Evolutionary conservation across 169 alveolate species (phyloP).

Genomic region (Sarcocystis neurona): DNA sequence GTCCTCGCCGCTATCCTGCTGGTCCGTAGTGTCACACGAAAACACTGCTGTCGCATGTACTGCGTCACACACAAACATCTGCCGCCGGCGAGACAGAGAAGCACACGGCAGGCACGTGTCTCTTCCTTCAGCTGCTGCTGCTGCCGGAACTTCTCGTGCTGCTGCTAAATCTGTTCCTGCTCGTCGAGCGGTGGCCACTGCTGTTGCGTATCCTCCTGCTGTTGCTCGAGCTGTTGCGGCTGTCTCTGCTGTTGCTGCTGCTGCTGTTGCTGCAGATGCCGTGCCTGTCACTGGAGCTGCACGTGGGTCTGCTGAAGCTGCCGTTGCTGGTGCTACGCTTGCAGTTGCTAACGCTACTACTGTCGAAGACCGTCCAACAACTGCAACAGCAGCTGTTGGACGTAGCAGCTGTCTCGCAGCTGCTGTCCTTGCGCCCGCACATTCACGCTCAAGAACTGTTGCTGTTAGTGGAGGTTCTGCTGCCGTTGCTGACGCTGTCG

Average conservation of each 20-base stretch:
- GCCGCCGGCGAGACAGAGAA: too few relatives aligned
- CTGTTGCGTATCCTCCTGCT: slow-evolving; percentile 5
- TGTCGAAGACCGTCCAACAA: background rate
- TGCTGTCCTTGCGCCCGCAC: slow-evolving; percentile 30
- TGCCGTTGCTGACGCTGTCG: background rate
- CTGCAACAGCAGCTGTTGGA: background rate
- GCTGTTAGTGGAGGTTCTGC: background rate
- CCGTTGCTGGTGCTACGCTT: slow-evolving; percentile 17
- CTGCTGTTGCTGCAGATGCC: background rate
- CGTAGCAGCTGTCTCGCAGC: background rate
- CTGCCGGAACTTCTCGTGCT: background rate
- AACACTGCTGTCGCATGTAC: too few relatives aligned
- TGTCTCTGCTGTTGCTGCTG: slow-evolving; percentile 33
- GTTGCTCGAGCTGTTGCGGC: slow-evolving; percentile 33
- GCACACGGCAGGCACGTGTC: too few relatives aligned
- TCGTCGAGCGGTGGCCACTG: slow-evolving; percentile 6
- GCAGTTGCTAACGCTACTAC: background rate
- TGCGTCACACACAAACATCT: too few relatives aligned
- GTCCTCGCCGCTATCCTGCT: too few relatives aligned
- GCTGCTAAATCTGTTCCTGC: slow-evolving; percentile 11
- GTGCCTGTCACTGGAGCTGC: background rate
- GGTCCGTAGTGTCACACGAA: too few relatives aligned
- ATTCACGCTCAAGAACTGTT: background rate
- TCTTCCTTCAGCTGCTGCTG: slow-evolving; percentile 17
- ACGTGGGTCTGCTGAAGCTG: slow-evolving; percentile 2